phyloP scores from a whole-genome alignment of 2,329 filamentous ascomycete genomes.

The Hortaea werneckii region DNA sequence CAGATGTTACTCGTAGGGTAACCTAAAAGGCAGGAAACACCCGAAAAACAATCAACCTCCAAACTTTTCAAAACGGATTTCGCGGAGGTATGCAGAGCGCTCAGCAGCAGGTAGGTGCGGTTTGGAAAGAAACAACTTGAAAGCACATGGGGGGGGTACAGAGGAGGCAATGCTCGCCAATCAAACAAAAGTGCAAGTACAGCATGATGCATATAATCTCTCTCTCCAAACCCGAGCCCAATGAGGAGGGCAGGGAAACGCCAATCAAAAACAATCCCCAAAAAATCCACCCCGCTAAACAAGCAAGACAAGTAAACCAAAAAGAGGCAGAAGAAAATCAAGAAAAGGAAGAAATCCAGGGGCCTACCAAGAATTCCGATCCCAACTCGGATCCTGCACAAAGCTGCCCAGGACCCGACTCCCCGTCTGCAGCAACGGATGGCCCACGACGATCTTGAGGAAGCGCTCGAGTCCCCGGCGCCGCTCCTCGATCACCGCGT shows the following conservation, averaged over 20 bases:
- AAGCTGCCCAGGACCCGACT: slow-evolving; percentile 94
- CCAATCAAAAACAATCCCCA: too few relatives aligned
- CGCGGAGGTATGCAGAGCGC: not conserved
- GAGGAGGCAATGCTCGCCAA: not conserved
- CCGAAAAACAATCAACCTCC: not conserved
- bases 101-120: not conserved
- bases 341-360: not conserved
- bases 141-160: not conserved
- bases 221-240: too few relatives aligned
- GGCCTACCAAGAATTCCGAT: slow-evolving; percentile 70
- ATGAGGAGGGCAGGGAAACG: too few relatives aligned
- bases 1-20: slow-evolving; percentile 4
- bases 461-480: slow-evolving; percentile 89
- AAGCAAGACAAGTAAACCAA: not conserved
- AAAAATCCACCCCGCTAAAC: too few relatives aligned
- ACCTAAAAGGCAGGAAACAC: slow-evolving; percentile 1
- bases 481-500: slow-evolving; percentile 94
- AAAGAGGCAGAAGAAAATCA: not conserved
- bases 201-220: too few relatives aligned
- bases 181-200: too few relatives aligned
- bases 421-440: slow-evolving; percentile 91
- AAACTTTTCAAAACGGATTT: not conserved
- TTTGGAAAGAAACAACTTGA: not conserved
- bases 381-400: slow-evolving; percentile 92
- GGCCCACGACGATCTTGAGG: slow-evolving; percentile 91